These are phyloP conservation scores for Verticillium zaregamsianum DNA, from an alignment of 2,329 filamentous ascomycete species.

Conservation along the genomic window DNA sequence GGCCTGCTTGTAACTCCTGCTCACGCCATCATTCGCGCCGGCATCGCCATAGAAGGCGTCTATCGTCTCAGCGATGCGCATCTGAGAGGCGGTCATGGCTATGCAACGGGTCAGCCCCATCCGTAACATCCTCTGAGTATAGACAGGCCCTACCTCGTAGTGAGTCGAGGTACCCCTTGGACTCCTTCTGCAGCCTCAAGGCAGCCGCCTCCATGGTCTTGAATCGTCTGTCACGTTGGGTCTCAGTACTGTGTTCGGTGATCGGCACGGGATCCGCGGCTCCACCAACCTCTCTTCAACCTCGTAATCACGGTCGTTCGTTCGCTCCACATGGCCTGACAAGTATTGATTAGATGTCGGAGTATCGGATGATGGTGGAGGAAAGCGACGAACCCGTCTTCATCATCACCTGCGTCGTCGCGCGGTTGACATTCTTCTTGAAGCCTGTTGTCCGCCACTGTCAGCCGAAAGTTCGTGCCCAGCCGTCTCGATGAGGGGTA, in stretches of 20 bases:
- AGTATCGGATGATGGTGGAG: background rate
- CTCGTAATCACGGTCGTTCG: conserved; percentile 97
- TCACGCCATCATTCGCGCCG: conserved; percentile 90
- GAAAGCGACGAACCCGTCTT: conserved; percentile 69
- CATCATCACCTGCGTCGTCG: conserved; percentile 99
- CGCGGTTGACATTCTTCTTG: conserved; percentile 95
- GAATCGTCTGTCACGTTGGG: conserved; percentile 64
- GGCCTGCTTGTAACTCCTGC: conserved; percentile 95
- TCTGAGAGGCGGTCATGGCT: conserved; percentile 99
- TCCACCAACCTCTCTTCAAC: conserved; percentile 76
- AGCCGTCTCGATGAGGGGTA: conserved; percentile 2
- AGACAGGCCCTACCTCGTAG: conserved; percentile 61
- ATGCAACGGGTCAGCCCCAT: background rate
- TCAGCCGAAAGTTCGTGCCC: background rate
- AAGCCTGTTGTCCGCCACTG: conserved; percentile 27
- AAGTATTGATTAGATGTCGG: background rate
- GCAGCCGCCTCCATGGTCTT: conserved; percentile 96
- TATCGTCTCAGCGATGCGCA: conserved; percentile 98
- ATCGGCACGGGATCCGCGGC: too few species aligned
- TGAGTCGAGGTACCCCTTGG: conserved; percentile 95
- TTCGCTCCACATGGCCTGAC: conserved; percentile 91
- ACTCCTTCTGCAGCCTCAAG: conserved; percentile 89
- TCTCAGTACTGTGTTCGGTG: background rate
- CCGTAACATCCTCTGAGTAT: conserved; percentile 8
- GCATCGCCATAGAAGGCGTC: conserved; percentile 98